Conservation (phyloP, 164 flowering plant species). For the Aristolochia contorta region DNA sequence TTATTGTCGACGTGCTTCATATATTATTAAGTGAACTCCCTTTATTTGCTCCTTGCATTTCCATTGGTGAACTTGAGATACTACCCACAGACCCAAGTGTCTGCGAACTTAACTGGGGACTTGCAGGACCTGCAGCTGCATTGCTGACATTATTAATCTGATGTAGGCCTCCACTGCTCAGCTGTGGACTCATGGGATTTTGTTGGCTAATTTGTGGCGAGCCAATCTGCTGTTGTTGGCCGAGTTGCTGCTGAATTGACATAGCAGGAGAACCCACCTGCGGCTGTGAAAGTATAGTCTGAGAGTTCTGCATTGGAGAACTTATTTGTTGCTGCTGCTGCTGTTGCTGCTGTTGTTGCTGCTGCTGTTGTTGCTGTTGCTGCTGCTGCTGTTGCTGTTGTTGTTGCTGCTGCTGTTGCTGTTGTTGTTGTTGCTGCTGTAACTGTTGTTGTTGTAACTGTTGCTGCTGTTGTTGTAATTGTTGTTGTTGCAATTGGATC, state of each 20-base stretch:
- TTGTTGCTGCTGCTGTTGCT: conserved; percentile 22
- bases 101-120: conserved; percentile 95
- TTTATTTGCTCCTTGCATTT: conserved; percentile 70
- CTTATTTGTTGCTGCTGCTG: conserved; percentile 39
- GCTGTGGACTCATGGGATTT: conserved; percentile 61
- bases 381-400: conserved; percentile 5
- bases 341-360: conserved; percentile 22
- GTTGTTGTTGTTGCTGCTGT: conserved; percentile 21
- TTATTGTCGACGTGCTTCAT: background rate
- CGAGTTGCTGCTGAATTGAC: conserved; percentile 39
- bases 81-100: conserved; percentile 87
- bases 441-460: conserved; percentile 11
- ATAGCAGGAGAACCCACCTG: conserved; percentile 19
- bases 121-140: conserved; percentile 66
- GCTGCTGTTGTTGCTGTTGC: conserved; percentile 14
- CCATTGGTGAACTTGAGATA: conserved; percentile 79
- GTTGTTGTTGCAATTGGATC: conserved; percentile 17
- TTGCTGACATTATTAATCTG: conserved; percentile 51
- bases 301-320: conserved; percentile 40
- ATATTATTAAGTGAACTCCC: conserved; percentile 39
- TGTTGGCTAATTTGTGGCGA: conserved; percentile 53
- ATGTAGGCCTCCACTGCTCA: conserved; percentile 68
- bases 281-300: conserved; percentile 51
- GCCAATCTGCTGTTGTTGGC: conserved; percentile 43
- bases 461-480: conserved; percentile 4